Percentiles rank a stretch among this genome's conserved stretches.
Conservation (phyloP, 1,284 basidiomycete genomes). For the Phellopilus nigrolimitatus region DNA sequence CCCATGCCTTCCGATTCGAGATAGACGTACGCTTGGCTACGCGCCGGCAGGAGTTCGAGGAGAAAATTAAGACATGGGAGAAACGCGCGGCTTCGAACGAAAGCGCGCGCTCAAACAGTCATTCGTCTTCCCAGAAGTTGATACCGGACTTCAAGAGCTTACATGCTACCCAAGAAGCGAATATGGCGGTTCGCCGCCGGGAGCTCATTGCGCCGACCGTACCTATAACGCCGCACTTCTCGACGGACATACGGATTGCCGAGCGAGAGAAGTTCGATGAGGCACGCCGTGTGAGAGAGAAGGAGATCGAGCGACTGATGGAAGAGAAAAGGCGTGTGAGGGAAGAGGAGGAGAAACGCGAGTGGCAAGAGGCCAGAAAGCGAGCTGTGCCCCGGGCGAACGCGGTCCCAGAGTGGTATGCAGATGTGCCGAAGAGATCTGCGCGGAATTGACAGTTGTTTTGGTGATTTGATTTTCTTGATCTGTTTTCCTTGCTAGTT, state of each 20-base stretch:
- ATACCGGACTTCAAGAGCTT: conserved; percentile 51
- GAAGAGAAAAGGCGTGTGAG: conserved; percentile 39
- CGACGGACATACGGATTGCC: conserved; percentile 49
- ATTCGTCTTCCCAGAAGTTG: background rate
- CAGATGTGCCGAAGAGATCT: conserved; percentile 46
- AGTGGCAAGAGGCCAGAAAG: conserved; percentile 52
- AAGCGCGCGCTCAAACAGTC: conserved; percentile 21
- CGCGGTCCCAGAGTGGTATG: conserved; percentile 72
- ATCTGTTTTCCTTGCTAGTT: background rate
- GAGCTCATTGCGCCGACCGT: conserved; percentile 43
- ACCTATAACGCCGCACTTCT: conserved; percentile 43
- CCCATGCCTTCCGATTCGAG: conserved; percentile 47
- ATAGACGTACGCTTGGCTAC: conserved; percentile 23
- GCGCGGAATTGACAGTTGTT: background rate
- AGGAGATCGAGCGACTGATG: conserved; percentile 39
- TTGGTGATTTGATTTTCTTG: background rate
- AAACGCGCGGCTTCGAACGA: conserved; percentile 24
- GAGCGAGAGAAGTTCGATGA: conserved; percentile 63
- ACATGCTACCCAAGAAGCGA: conserved; percentile 46
- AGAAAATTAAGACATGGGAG: conserved; percentile 23
- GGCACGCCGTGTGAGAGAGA: conserved; percentile 49
- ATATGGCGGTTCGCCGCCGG: conserved; percentile 30
- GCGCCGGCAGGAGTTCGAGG: conserved; percentile 25
- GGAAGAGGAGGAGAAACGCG: conserved; percentile 45
- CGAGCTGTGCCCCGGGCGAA: conserved; percentile 63